A percentile compares a stretch with the other conserved stretches of the same genome.
phyloP scores from a whole-genome alignment of 805 yeast species.

The Candida oleophila region DNA sequence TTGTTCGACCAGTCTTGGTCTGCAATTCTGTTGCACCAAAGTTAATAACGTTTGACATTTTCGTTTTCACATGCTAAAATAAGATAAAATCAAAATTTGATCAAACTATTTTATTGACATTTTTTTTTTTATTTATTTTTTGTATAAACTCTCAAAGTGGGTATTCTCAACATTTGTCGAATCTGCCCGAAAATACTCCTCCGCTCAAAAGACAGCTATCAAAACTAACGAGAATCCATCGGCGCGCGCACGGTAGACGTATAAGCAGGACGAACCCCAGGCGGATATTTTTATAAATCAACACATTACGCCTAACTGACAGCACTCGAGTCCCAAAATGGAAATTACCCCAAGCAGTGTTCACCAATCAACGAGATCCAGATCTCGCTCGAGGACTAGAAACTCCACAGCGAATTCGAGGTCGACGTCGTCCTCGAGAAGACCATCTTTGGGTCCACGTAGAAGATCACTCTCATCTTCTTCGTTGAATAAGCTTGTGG shows the following conservation, averaged over 20 bases:
- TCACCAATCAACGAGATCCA: slow-evolving; percentile 25
- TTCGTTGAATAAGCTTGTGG: slow-evolving; percentile 25
- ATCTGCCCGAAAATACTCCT: no score
- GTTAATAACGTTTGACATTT: no score
- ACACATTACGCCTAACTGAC: not conserved
- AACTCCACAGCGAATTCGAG: slow-evolving; percentile 33
- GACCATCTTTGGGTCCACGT: slow-evolving; percentile 30
- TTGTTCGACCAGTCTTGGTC: no score
- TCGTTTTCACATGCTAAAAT: not conserved
- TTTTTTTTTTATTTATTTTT: no score
- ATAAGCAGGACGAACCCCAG: not conserved
- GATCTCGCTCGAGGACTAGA: slow-evolving; percentile 37
- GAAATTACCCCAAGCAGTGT: slow-evolving; percentile 13
- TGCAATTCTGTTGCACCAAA: no score
- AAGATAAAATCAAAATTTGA: not conserved
- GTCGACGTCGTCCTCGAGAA: slow-evolving; percentile 31
- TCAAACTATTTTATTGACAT: no score
- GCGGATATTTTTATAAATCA: not conserved
- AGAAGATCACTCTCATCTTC: slow-evolving; percentile 36
- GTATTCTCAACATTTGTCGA: not conserved
- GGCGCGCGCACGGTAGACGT: not conserved
- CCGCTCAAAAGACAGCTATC: not conserved
- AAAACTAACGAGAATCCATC: no score
- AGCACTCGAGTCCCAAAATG: slow-evolving; percentile 8
- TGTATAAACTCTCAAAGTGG: no score